These are phyloP conservation scores for Skeletonema menzelii DNA, from an alignment of 108 stramenopile species.

Conservation along the genomic window DNA sequence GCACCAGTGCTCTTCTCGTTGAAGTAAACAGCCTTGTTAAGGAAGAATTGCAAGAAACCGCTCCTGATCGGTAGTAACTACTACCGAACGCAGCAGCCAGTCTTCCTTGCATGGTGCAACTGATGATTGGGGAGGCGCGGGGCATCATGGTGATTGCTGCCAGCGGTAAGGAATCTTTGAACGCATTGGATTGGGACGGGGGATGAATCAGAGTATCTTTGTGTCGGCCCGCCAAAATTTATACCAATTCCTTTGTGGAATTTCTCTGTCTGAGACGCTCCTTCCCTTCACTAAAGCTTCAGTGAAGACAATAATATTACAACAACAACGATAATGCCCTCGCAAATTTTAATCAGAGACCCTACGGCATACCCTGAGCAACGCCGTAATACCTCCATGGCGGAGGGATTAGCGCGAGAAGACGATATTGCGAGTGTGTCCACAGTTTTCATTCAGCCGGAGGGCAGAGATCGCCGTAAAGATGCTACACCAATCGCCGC, in stretches of 20 bases:
- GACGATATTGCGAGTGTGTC: background rate
- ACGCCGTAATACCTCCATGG: background rate
- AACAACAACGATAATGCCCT: slow-evolving; percentile 8
- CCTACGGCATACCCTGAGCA: background rate
- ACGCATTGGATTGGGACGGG: background rate
- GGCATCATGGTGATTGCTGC: background rate
- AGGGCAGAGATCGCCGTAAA: background rate
- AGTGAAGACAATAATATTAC: too few relatives aligned
- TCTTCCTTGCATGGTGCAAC: background rate
- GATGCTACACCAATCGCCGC: background rate
- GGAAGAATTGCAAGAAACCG: background rate
- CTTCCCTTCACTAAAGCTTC: too few relatives aligned
- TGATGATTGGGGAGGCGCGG: background rate
- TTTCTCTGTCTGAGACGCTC: too few relatives aligned
- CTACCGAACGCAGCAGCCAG: background rate
- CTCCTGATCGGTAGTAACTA: background rate
- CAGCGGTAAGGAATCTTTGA: background rate
- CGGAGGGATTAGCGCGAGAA: background rate
- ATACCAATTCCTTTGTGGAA: too few relatives aligned
- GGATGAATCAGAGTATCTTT: background rate
- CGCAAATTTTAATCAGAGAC: slow-evolving; percentile 21
- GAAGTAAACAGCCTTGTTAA: background rate
- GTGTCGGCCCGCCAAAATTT: background rate
- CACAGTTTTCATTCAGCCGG: background rate
- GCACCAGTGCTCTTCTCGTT: too few relatives aligned